Conservation (phyloP, 2,329 filamentous ascomycete species). For the Penicillium sp. region DNA sequence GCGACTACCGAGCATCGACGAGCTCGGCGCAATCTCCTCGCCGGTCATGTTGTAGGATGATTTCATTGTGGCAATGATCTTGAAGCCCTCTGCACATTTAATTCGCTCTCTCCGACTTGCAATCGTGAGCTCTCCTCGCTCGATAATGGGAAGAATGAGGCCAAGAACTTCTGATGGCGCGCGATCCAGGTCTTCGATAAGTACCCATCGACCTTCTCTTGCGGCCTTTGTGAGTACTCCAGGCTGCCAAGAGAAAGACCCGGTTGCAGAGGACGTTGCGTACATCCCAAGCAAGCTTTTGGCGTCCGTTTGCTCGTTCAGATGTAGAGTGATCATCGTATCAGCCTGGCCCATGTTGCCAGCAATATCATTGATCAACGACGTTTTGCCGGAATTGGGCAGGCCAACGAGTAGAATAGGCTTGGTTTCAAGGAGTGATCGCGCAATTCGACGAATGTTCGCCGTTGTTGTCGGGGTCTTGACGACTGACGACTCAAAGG, state of each 20-base stretch:
- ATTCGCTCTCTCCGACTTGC: conserved; percentile 83
- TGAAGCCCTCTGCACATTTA: conserved; percentile 75
- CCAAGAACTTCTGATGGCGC: conserved; percentile 94
- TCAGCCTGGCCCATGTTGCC: conserved; percentile 70
- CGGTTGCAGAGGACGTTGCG: conserved; percentile 77
- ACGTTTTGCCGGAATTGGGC: conserved; percentile 85
- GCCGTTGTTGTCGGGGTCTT: conserved; percentile 64
- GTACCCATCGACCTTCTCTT: conserved; percentile 87
- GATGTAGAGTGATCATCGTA: conserved; percentile 84
- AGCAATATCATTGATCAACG: conserved; percentile 75
- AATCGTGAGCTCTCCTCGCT: conserved; percentile 83
- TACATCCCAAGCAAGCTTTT: conserved; percentile 95
- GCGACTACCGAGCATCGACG: conserved; percentile 69
- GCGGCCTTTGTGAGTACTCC: conserved; percentile 93
- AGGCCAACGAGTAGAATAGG: conserved; percentile 77
- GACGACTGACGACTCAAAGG: conserved; percentile 52
- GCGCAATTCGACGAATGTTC: conserved; percentile 67
- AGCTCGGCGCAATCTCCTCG: conserved; percentile 62
- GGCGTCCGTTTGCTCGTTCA: conserved; percentile 97
- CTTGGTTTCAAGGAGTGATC: conserved; percentile 58
- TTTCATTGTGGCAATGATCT: conserved; percentile 85
- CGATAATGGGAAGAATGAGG: conserved; percentile 84
- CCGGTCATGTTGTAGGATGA: conserved; percentile 61
- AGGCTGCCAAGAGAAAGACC: conserved; percentile 85
- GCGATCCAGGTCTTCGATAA: conserved; percentile 94